Evolutionary conservation across 495 filamentous ascomycete genomes (phyloP).

Genomic region (Xylaria sp.): DNA sequence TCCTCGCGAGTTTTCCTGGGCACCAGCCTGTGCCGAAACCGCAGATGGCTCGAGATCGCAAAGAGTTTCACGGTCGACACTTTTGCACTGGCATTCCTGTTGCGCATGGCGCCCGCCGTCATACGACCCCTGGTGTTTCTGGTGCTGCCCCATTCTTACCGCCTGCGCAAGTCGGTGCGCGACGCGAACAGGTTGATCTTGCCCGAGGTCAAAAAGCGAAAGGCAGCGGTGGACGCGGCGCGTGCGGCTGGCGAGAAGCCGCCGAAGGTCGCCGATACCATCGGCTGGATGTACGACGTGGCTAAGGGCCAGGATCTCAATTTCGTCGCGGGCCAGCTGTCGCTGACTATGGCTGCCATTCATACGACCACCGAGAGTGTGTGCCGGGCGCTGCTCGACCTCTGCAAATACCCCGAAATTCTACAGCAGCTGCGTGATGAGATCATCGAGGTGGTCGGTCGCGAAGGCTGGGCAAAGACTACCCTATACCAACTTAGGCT

Average conservation of each 20-base stretch:
- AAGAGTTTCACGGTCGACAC: conserved; percentile 50
- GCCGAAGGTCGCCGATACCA: conserved; percentile 42
- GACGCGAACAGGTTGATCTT: conserved; percentile 44
- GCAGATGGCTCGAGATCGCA: conserved; percentile 53
- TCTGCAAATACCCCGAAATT: conserved; percentile 48
- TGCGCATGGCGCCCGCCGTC: conserved; percentile 46
- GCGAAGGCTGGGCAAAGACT: conserved; percentile 53
- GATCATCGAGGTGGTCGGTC: conserved; percentile 45
- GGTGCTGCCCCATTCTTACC: conserved; percentile 39
- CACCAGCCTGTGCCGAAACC: conserved; percentile 49
- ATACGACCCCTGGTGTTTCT: conserved; percentile 46
- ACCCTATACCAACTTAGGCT: conserved; percentile 57
- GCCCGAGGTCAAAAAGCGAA: conserved; percentile 42
- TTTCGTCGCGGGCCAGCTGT: conserved; percentile 40
- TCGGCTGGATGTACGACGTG: conserved; percentile 46
- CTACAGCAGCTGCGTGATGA: conserved; percentile 48
- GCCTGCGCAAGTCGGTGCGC: conserved; percentile 39
- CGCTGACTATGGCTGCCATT: conserved; percentile 43
- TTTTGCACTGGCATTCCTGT: conserved; percentile 39
- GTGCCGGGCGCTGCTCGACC: conserved; percentile 47
- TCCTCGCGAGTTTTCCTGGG: conserved; percentile 59
- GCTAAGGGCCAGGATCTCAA: conserved; percentile 38
- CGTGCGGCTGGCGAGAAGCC: conserved; percentile 38
- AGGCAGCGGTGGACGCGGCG: conserved; percentile 37
- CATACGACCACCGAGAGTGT: conserved; percentile 49